Evolutionary conservation across 352 stramenopile species (phyloP).

Genomic region (Pythium utonaiense): DNA sequence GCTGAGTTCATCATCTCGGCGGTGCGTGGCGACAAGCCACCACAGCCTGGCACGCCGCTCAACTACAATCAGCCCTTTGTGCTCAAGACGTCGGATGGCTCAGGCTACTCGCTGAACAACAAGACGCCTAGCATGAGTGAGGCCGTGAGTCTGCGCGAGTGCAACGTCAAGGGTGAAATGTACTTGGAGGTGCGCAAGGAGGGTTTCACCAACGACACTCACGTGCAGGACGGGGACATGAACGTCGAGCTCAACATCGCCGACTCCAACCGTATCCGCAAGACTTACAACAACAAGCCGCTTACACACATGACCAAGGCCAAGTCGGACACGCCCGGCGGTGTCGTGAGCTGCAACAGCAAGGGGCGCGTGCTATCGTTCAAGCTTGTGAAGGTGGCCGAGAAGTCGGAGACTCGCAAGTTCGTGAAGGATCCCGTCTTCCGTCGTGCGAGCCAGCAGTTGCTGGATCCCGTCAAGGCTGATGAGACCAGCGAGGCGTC

Average conservation of each 20-base stretch:
- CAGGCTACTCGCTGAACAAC: constrained; percentile 75
- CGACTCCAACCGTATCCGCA: constrained; percentile 73
- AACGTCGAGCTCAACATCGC: constrained; percentile 47
- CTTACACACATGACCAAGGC: constrained; percentile 43
- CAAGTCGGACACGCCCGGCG: constrained; percentile 44
- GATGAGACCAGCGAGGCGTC: constrained; percentile 51
- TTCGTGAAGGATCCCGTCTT: constrained; percentile 48
- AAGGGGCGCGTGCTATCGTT: constrained; percentile 46
- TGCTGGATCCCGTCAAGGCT: constrained; percentile 37
- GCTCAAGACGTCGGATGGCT: constrained; percentile 54
- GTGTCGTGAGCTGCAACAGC: constrained; percentile 40
- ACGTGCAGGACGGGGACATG: constrained; percentile 41
- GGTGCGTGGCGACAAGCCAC: constrained; percentile 48
- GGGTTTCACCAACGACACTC: constrained; percentile 38
- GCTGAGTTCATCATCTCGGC: constrained; percentile 67
- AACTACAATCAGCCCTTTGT: constrained; percentile 71
- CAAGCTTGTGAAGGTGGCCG: constrained; percentile 30
- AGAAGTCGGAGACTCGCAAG: constrained; percentile 29
- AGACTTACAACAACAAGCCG: constrained; percentile 55
- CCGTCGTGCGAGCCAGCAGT: constrained; percentile 42
- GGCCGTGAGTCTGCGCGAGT: constrained; percentile 48
- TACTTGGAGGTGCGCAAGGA: constrained; percentile 62
- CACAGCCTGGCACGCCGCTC: constrained; percentile 38
- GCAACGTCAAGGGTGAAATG: constrained; percentile 66
- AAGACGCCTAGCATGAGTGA: constrained; percentile 57